Evolutionary conservation across 2,329 filamentous ascomycete genomes (phyloP), one percentile per base, ranked within the genome.

Genomic region (Fusarium verticillioides): DNA sequence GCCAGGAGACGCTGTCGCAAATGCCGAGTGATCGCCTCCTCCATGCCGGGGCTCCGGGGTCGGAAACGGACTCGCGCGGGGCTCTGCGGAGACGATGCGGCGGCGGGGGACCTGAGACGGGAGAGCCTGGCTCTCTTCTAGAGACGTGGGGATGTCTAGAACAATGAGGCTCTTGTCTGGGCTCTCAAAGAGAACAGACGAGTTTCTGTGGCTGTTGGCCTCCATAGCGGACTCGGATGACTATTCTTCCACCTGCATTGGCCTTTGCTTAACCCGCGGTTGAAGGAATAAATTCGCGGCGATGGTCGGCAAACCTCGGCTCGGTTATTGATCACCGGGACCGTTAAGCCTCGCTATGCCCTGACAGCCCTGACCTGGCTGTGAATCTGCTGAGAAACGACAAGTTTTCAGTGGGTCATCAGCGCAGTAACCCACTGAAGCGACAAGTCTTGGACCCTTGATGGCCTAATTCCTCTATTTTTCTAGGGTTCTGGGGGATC

Each of bases 61-160:
- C 60, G 81, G 80, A 79, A 87, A 89, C 30, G 87, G 86, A 53
- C 69, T 69, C 67, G 77, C 84, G 76, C 80, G 82, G 64, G 84
- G 85, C 70, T 77, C 76, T 63, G 79, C 83, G 46, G 88, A 89
- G 67, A 87, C 73, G 52, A 90, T 81, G 63, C 84, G 83, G 57
- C 83, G 82, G 54, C 71, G 67, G 60, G 82, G 79, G 28, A 74
- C 66, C 39, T 83, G 75, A 36, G 81, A 81, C 11, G 82, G 78
- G 18, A 83, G 82, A 39, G 86, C 85, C 81, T 95, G 93, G 23
- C 89, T 89, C 67, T 89, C 85, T 73, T 93, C 90, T 43, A 95
- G 88, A 4, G 93, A 93, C 23, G 85, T 84, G 30, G 93, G 92
- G 50, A 94, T 88, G 77, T 95, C 93, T 58, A 95, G 80, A 32